Evolutionary conservation across 768 basidiomycete genomes (phyloP), one percentile per base, ranked within the genome.

Genomic region (Mycena latifolia): DNA sequence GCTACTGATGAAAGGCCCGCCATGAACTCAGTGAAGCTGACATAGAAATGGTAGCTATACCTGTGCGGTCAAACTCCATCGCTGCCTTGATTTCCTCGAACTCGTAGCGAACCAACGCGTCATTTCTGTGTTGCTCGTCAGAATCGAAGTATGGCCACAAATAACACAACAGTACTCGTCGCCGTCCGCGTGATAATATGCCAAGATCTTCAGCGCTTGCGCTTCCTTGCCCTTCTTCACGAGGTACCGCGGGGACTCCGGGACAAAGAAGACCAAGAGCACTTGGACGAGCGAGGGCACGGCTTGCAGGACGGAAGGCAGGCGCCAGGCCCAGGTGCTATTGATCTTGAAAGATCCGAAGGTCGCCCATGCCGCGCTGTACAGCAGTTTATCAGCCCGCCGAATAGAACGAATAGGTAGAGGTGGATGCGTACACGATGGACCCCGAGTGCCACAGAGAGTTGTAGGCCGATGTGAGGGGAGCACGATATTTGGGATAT

Each of bases 241-340:
- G 65, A 95, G 80, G 86, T 86, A 96, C 82, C 94, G 88, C 53
- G 95, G 95, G 0, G 91, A 92, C 76, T 96, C 94, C 27, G 94
- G 94, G 8, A 81, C 83, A 76, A 92, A 89, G 75, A 83, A 87
- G 67, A 95, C 79, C 41, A 95, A 75, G 63, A 71, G 53, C 57
- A 95, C 74, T 75, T 95, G 92, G 47, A 90, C 55, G 61, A 92
- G 62, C 3, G 93, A 88, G 4, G 92, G 92, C 39, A 89, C 74
- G 53, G 79, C 89, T 78, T 96, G 92, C 20, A 93, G 81, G 39
- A 86, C 76, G 11, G 92, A 93, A 18, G 93, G 93, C 58, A 93
- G 81, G 72, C 95, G 90, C 94, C 94, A 96, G 22, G 91, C 80
- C 92, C 91, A 94, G 24, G 87, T 85, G 71, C 72, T 87, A 57